Evolutionary conservation across 306 rosid genomes (phyloP), one percentile per base, ranked within the genome.

Genomic region (Geum urbanum): DNA sequence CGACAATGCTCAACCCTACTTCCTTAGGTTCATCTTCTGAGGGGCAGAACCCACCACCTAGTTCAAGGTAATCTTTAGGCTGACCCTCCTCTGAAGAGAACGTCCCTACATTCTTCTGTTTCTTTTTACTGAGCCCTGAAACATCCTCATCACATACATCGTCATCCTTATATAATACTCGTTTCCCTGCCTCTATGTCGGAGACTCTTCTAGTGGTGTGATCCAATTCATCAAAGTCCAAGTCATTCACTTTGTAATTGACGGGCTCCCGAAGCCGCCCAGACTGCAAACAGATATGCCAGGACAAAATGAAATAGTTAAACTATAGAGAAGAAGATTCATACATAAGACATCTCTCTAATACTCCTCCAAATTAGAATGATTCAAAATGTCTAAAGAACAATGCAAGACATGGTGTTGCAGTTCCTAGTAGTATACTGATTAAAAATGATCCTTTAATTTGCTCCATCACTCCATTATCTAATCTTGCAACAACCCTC

Each of bases 221-320:
- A 72, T 82, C 83, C 72, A 75, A 59, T 62, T 86, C 88, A 44
- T 84, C 92, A 39, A 18, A 66, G 57, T 84, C 91, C 44, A 57
- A 20, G 63, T 80, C 87, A 59, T 79, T 32, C 5, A 67, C 72
- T 27, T 71, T 48, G 79, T 90, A 92, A 75, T 81, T 78, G 65
- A 84, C 86, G 58, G 86, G 82, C 78, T 85, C 90, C 76, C 85
- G 87, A 63, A 80, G 39, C 13, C 96, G 90, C 56, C 11, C 67
- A 19, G 98, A 90, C 98, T 92, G 89, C 43, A 45, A 73, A 61
- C 19, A 37, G 52, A 35, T 74, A 77, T 59, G 22, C 49, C 63
- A n/a, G 57, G 48, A 46, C 11, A 47, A 32, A 55, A 9, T 20
- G 41, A 74, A 18, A 20, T 39, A 20, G 55, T 72, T 16, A 68